Conservation (phyloP, 1,284 basidiomycete species). For the Cutaneotrichosporon dermatis region DNA sequence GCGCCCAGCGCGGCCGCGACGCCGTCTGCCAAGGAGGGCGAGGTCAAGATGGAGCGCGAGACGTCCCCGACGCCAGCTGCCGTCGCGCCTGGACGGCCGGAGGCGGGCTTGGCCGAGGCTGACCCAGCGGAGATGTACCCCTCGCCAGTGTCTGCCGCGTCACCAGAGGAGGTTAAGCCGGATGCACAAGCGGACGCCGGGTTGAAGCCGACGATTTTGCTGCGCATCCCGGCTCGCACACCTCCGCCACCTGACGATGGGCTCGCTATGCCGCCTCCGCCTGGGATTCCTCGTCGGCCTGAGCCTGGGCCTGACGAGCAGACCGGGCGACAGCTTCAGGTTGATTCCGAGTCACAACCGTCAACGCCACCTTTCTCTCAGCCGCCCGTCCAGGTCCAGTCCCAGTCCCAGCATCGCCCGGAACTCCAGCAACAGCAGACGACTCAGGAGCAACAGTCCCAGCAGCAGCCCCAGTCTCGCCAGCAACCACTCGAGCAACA, state of each 20-base stretch:
- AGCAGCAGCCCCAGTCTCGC: no score
- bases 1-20: conserved; percentile 2
- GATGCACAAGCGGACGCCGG: not conserved
- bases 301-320: not conserved
- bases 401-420: not conserved
- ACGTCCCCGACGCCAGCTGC: not conserved
- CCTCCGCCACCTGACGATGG: not conserved
- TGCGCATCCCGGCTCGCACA: conserved; percentile 12
- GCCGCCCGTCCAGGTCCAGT: not conserved
- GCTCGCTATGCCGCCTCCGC: no score
- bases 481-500: no score
- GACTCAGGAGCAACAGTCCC: not conserved
- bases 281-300: not conserved
- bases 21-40: not conserved
- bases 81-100: not conserved
- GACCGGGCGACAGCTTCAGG: no score
- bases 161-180: not conserved
- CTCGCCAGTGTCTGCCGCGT: not conserved
- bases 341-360: no score
- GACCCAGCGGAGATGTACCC: not conserved
- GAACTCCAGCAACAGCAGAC: not conserved
- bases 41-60: conserved; percentile 1
- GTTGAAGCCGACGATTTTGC: conserved; percentile 2
- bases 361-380: not conserved
- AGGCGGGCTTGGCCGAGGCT: not conserved